Percentiles rank a stretch among this genome's conserved stretches.
These are phyloP conservation scores for Erucastrum elatum DNA, from an alignment of 345 rosid genomes.

Conservation along the genomic window DNA sequence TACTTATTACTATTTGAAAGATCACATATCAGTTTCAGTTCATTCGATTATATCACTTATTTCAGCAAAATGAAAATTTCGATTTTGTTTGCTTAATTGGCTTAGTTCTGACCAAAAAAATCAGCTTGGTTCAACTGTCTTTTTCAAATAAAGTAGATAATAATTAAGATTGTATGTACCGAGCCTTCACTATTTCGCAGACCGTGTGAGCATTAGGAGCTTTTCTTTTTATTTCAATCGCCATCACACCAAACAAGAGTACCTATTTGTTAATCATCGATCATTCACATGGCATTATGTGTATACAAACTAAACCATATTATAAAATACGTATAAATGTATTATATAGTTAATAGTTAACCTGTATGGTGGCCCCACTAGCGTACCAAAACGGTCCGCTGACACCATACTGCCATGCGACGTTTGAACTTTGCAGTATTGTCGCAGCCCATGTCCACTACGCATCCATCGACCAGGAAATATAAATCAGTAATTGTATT, in stretches of 20 bases:
- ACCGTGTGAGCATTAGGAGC: slow-evolving; percentile 95
- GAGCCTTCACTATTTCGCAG: slow-evolving; percentile 90
- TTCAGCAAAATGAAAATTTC: not conserved
- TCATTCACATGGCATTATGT: not conserved
- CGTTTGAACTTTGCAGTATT: slow-evolving; percentile 92
- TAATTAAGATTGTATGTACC: slow-evolving; percentile 44
- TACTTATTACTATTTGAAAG: not conserved
- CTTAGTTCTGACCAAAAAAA: not conserved
- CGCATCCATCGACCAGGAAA: not conserved
- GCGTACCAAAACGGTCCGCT: slow-evolving; percentile 99
- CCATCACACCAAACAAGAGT: slow-evolving; percentile 90
- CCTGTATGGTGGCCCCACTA: slow-evolving; percentile 96
- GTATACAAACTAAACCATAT: not conserved
- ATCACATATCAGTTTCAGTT: not conserved
- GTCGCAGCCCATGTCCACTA: slow-evolving; percentile 99
- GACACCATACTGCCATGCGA: slow-evolving; percentile 90
- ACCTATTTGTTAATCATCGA: slow-evolving; percentile 49
- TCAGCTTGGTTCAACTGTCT: not conserved
- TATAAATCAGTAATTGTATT: not conserved
- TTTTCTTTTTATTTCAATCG: slow-evolving; percentile 92
- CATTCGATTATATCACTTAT: not conserved
- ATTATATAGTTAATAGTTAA: slow-evolving; percentile 26
- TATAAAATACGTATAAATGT: not conserved
- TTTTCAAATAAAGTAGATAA: not conserved
- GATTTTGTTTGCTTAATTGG: not conserved